Conservation (phyloP, 805 yeast species). For the Torulaspora delbrueckii region DNA sequence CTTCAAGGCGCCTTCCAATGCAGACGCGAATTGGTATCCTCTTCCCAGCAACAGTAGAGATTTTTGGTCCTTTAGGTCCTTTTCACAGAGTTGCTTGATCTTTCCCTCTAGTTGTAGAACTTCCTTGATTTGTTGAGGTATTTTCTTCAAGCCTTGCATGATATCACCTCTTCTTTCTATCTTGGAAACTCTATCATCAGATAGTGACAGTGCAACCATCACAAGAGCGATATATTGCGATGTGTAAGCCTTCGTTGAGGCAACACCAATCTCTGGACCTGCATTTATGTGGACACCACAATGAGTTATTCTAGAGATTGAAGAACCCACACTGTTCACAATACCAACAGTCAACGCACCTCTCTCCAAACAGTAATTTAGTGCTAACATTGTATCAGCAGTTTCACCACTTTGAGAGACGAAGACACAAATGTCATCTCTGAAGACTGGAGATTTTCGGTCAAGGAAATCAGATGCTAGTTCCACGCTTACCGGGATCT, state of each 20-base stretch:
- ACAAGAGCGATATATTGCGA: constrained; percentile 96
- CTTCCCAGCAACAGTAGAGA: constrained; percentile 90
- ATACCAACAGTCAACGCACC: constrained; percentile 98
- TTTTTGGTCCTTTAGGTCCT: constrained; percentile 70
- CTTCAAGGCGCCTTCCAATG: constrained; percentile 96
- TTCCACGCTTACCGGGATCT: constrained; percentile 88
- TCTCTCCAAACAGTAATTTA: constrained; percentile 91
- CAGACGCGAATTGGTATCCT: constrained; percentile 96
- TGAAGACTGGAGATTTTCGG: constrained; percentile 91
- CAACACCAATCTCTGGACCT: constrained; percentile 99
- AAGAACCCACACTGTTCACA: constrained; percentile 95
- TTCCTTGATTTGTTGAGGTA: constrained; percentile 79
- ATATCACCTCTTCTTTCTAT: constrained; percentile 74
- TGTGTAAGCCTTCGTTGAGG: constrained; percentile 97
- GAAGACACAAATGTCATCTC: constrained; percentile 96
- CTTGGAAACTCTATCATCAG: constrained; percentile 83
- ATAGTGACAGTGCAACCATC: constrained; percentile 91
- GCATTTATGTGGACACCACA: constrained; percentile 99
- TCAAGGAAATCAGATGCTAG: constrained; percentile 93
- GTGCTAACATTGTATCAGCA: constrained; percentile 92
- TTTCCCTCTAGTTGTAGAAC: constrained; percentile 68
- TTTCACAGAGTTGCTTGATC: constrained; percentile 71
- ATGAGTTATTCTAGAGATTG: constrained; percentile 93
- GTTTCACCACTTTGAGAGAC: constrained; percentile 99
- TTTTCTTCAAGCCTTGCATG: constrained; percentile 74